These are phyloP conservation scores for Pseudopithomyces maydicus DNA, from an alignment of 2,329 filamentous ascomycete species.

Conservation along the genomic window DNA sequence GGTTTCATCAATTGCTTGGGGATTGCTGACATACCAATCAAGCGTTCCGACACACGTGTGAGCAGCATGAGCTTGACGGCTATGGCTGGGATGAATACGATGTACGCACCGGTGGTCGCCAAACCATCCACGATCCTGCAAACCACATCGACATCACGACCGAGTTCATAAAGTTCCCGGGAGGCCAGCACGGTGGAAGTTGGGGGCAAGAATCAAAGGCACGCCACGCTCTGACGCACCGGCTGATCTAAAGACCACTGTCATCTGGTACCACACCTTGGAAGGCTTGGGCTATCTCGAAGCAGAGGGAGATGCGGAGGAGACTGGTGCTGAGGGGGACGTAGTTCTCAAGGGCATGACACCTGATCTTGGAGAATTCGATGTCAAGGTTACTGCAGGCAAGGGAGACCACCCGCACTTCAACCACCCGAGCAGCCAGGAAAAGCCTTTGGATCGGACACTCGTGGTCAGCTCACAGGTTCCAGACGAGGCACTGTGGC, in stretches of 20 bases:
- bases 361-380: slow-evolving; percentile 76
- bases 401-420: slow-evolving; percentile 63
- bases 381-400: slow-evolving; percentile 76
- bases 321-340: slow-evolving; percentile 60
- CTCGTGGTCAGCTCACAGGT: slow-evolving; percentile 73
- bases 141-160: slow-evolving; percentile 92
- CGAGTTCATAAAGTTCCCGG: slow-evolving; percentile 90
- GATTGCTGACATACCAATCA: slow-evolving; percentile 11
- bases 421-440: slow-evolving; percentile 66
- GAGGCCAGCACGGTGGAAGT: slow-evolving; percentile 82
- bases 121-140: slow-evolving; percentile 86
- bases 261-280: slow-evolving; percentile 82
- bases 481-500: slow-evolving; percentile 76
- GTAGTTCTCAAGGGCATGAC: slow-evolving; percentile 75
- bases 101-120: slow-evolving; percentile 80
- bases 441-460: slow-evolving; percentile 76
- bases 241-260: slow-evolving; percentile 70
- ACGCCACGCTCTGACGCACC: slow-evolving; percentile 71
- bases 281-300: slow-evolving; percentile 75
- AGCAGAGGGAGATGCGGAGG: slow-evolving; percentile 52
- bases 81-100: slow-evolving; percentile 99
- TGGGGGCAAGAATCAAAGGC: slow-evolving; percentile 93
- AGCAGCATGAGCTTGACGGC: slow-evolving; percentile 92
- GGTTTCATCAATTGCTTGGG: neutral
- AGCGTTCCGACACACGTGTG: slow-evolving; percentile 93